Evolutionary conservation across 2,329 filamentous ascomycete genomes (phyloP), one percentile per base, ranked within the genome.

Genomic region (Tolypocladium inflatum): DNA sequence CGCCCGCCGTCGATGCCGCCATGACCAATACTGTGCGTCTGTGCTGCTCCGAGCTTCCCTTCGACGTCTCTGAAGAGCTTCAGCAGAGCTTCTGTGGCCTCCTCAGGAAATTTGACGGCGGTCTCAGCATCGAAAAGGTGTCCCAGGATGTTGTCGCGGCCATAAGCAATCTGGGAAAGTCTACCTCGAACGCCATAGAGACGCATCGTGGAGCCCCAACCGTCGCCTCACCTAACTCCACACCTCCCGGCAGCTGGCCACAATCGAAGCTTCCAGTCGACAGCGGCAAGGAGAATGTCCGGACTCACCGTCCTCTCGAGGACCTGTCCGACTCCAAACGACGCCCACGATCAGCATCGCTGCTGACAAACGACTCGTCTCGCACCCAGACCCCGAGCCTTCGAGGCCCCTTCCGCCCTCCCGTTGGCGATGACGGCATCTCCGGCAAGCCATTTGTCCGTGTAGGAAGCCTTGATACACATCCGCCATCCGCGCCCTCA

Each of bases 401-500:
- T 39, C 60, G 61, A 10, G 59, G 58, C 5, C 45, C 59, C 21
- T 50, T 63, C n/a, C 65, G 66, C 19, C 64, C 63, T 8, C 63
- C 64, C 30, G 48, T 63, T 10, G 59, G 68, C 8, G 74, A 79
- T 55, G 79, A 82, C 61, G 81, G 81, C 11, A 80, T 84, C 35
- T 78, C 80, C 8, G 80, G 81, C 26, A 80, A 71, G 60, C 81
- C 81, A 0, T 84, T 84, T 63, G 68, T 80, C 15, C 74, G 80
- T 30, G 78, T 81, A 19, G 70, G 69, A 38, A 72, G 69, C 17
- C 66, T 71, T 2, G 70, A 72, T 21, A 63, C 68, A 37, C 61
- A 67, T 7, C 63, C 45, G 42, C 33, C 54, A 17, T 26, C 43
- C 21, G 43, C 42, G 26, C n/a, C 60, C 15, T 6, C 61, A 19